A percentile compares a stretch with the other conserved stretches of the same genome.
phyloP scores from a whole-genome alignment of 805 yeast species.

The Tetrapisispora iriomotensis region DNA sequence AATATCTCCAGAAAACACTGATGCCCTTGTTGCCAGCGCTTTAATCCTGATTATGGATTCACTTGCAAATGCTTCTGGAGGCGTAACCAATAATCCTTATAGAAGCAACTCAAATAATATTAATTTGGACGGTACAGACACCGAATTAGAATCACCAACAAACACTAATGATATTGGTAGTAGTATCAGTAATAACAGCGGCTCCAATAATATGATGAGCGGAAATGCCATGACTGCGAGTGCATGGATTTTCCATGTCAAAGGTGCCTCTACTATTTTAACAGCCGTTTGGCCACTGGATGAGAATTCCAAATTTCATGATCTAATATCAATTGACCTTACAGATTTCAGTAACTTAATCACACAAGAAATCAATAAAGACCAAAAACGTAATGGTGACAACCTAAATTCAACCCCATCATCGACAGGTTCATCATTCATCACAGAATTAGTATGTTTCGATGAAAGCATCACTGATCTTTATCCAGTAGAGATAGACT shows the following conservation, averaged over 20 bases:
- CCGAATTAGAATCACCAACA: constrained; percentile 1
- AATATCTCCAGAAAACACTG: constrained; percentile 77
- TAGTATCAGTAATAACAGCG: constrained; percentile 7
- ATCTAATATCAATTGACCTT: constrained; percentile 74
- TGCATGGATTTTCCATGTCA: constrained; percentile 95
- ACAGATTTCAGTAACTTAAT: constrained; percentile 73
- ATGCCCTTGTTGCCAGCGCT: constrained; percentile 89
- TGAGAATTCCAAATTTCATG: constrained; percentile 53
- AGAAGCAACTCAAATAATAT: neutral
- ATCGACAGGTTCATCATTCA: constrained; percentile 15
- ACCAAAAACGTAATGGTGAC: neutral
- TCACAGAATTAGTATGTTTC: constrained; percentile 64
- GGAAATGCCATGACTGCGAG: constrained; percentile 60
- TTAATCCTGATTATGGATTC: constrained; percentile 86
- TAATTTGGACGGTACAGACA: neutral
- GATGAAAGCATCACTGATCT: constrained; percentile 77
- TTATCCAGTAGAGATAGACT: constrained; percentile 72
- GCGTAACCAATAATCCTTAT: neutral
- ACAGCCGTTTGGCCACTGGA: constrained; percentile 94
- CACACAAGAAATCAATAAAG: constrained; percentile 21
- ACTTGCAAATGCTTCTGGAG: constrained; percentile 73
- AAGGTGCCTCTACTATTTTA: constrained; percentile 91
- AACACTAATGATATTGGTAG: neutral
- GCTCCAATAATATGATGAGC: neutral
- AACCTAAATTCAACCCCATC: constrained; percentile 4